phyloP scores from a whole-genome alignment of 148 eudicot species.

The Rheum nobile region DNA sequence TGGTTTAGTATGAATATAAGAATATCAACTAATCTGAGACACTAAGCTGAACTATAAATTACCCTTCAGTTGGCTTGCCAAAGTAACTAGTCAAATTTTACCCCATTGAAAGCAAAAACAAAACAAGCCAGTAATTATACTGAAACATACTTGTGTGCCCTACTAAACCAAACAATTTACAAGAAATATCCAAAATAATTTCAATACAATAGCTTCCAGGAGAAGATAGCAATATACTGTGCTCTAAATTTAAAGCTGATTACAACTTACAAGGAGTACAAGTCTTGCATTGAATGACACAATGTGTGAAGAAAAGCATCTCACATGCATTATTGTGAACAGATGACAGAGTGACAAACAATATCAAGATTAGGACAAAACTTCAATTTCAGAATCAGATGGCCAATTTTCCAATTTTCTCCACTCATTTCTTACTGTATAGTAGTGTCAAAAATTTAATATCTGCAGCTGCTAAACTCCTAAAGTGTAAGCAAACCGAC shows the following conservation, averaged over 20 bases:
- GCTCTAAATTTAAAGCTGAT: neutral
- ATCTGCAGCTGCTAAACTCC: neutral
- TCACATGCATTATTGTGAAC: neutral
- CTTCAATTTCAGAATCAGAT: neutral
- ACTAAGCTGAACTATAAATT: neutral
- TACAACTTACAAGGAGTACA: neutral
- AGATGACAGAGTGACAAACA: neutral
- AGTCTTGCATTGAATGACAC: neutral
- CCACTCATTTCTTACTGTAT: neutral
- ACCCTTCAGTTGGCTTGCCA: neutral
- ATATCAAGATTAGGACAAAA: neutral
- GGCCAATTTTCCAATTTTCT: neutral
- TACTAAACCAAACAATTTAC: neutral
- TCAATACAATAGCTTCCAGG: neutral
- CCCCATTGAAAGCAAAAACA: too few relatives aligned
- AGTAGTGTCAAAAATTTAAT: neutral
- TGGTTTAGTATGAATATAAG: neutral
- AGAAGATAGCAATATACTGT: neutral
- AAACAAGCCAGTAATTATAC: too few relatives aligned
- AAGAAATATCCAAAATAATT: neutral
- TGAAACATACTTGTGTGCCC: neutral
- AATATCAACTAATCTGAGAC: neutral
- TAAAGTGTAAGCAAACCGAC: neutral
- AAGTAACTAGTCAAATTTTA: too few relatives aligned
- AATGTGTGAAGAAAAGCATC: neutral